phyloP scores from a whole-genome alignment of 345 rosid species.

The Lepidium africanum region DNA sequence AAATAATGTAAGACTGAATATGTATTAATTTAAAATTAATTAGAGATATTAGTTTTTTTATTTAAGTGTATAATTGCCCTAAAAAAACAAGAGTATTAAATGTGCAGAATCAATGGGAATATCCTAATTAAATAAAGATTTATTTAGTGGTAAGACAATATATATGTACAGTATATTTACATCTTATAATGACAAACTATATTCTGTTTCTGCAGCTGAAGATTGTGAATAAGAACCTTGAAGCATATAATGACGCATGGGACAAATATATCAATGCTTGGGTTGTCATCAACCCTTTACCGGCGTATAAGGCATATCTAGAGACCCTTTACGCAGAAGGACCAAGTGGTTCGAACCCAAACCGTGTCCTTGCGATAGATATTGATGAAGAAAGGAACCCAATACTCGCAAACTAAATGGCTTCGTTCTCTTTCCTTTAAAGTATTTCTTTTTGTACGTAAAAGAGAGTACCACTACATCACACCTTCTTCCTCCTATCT shows the following conservation, averaged over 20 bases:
- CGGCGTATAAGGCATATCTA: constrained; percentile 88
- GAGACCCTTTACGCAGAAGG: constrained; percentile 81
- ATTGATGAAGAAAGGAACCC: constrained; percentile 90
- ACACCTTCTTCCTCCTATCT: too few species aligned
- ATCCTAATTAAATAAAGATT: too few species aligned
- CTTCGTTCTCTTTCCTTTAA: background rate
- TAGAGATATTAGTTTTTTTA: too few species aligned
- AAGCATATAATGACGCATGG: constrained; percentile 84
- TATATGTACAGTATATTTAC: too few species aligned
- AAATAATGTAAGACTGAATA: too few species aligned
- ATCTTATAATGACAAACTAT: background rate
- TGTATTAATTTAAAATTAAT: too few species aligned
- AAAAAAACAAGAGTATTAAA: too few species aligned
- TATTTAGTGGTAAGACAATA: background rate
- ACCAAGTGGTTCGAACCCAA: constrained; percentile 73
- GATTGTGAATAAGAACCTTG: constrained; percentile 71
- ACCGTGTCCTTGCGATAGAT: constrained; percentile 52
- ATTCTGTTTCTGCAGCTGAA: constrained; percentile 44
- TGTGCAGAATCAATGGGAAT: too few species aligned
- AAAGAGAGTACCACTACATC: too few species aligned
- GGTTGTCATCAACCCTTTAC: constrained; percentile 85
- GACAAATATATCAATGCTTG: constrained; percentile 76
- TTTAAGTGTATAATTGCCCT: too few species aligned
- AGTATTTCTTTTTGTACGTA: background rate
- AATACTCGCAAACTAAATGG: constrained; percentile 28